Evolutionary conservation across 2,329 filamentous ascomycete genomes (phyloP).

Genomic region (Emmonsiellopsis sp.): DNA sequence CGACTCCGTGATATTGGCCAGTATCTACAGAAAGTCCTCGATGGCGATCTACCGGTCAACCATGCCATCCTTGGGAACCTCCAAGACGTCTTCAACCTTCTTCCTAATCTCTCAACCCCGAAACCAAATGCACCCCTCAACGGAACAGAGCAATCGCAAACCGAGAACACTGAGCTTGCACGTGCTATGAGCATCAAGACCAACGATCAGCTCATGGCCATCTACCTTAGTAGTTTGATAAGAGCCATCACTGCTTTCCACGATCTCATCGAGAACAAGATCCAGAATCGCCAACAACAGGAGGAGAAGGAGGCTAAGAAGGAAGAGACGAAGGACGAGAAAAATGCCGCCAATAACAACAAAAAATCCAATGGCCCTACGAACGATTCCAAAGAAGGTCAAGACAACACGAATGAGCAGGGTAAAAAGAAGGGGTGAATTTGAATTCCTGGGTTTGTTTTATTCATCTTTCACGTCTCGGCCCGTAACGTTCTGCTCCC

Average conservation of each 20-base stretch:
- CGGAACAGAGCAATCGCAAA: constrained; percentile 44
- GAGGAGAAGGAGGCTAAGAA: constrained; percentile 85
- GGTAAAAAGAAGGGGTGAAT: constrained; percentile 47
- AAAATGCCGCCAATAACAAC: constrained; percentile 33
- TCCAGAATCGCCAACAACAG: constrained; percentile 93
- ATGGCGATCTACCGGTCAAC: constrained; percentile 87
- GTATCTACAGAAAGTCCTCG: constrained; percentile 92
- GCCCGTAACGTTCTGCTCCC: neutral
- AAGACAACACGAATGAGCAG: constrained; percentile 49
- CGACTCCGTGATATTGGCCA: constrained; percentile 89
- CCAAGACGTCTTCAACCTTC: constrained; percentile 98
- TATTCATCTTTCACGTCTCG: neutral
- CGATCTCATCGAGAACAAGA: constrained; percentile 99
- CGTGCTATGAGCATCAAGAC: constrained; percentile 98
- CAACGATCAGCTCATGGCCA: constrained; percentile 97
- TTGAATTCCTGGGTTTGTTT: neutral
- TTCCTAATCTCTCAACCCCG: constrained; percentile 88
- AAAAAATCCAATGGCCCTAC: constrained; percentile 37
- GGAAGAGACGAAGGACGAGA: constrained; percentile 52
- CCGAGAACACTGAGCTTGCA: constrained; percentile 75
- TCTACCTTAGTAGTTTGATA: constrained; percentile 94
- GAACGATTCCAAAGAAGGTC: constrained; percentile 48
- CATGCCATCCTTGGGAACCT: constrained; percentile 95
- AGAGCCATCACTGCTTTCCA: constrained; percentile 98
- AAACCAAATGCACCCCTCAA: constrained; percentile 50